phyloP scores from a whole-genome alignment of 495 filamentous ascomycete species.

The Tuber umbilicatum region DNA sequence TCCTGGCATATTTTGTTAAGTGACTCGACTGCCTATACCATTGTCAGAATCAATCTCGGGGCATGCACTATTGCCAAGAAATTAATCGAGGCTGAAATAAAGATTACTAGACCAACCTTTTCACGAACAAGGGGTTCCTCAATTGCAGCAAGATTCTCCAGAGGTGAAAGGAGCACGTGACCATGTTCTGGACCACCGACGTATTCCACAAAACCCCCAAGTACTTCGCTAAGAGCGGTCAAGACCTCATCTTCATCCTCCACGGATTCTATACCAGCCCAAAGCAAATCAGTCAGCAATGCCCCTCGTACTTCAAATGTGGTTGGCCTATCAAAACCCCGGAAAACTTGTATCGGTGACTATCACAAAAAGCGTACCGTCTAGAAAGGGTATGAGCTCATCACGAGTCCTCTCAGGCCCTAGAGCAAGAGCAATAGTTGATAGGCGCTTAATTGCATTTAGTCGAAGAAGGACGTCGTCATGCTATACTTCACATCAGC shows the following conservation, averaged over 20 bases:
- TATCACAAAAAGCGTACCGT: conserved; percentile 56
- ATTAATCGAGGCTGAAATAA: conserved; percentile 9
- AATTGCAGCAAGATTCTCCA: conserved; percentile 96
- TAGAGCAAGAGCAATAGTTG: conserved; percentile 92
- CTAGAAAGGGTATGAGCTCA: conserved; percentile 96
- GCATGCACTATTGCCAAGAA: conserved; percentile 10
- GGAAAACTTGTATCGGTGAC: conserved; percentile 17
- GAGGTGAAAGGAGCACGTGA: conserved; percentile 90
- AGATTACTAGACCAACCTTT: conserved; percentile 57
- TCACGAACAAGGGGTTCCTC: conserved; percentile 96
- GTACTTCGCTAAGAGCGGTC: conserved; percentile 91
- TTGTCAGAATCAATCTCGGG: not conserved
- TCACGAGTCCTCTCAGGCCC: conserved; percentile 93
- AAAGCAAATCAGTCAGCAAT: conserved; percentile 30
- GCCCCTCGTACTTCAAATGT: conserved; percentile 1
- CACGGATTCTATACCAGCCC: conserved; percentile 66
- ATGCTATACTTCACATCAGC: conserved; percentile 56
- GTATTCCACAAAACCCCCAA: conserved; percentile 93
- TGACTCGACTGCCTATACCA: conserved; percentile 81
- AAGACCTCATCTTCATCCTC: conserved; percentile 98
- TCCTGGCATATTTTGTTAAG: conserved; percentile 97
- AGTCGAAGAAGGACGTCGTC: conserved; percentile 95
- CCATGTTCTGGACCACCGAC: conserved; percentile 89
- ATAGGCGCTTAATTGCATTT: conserved; percentile 96
- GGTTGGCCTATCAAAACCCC: not conserved